Base-by-base conservation (phyloP, 805 yeast genomes). In the Nakazawaea molendinolei region DNA sequence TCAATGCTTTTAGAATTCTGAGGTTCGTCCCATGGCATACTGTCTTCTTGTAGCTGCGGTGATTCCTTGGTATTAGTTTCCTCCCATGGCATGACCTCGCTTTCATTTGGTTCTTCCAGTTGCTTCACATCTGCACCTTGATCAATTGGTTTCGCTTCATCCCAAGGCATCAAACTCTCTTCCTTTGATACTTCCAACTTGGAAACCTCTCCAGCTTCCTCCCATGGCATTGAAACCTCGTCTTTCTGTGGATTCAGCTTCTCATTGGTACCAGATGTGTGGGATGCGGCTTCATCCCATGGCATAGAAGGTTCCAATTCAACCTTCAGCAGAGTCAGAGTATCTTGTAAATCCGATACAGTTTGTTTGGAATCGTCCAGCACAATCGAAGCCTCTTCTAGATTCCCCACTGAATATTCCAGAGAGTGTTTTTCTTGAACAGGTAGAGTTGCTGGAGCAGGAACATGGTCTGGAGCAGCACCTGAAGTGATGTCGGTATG, bases 11-110 rank as follows among this genome's bases (percentile, higher is more conserved):
- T 19, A 2, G 20, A 4, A n/a, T 17, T 8, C 23, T 8, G 9
- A 9, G 8, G 13, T 16, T 24, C 34, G 13, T 36, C 39, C 39
- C 39, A 36, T 13, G 39, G 39, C 39, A 36, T 36, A 14, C 6
- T 12, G 12, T n/a, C n/a, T n/a, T n/a, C n/a, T n/a, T n/a, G n/a
- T n/a, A n/a, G n/a, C n/a, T n/a, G n/a, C n/a, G n/a, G n/a, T n/a
- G n/a, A n/a, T n/a, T n/a, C n/a, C n/a, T n/a, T n/a, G n/a, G n/a
- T n/a, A n/a, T n/a, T n/a, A n/a, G 15, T 10, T 5, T 13, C 27
- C 12, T 31, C 34, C 5, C 10, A 21, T 10, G 26, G 18, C 16
- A 22, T 13, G 14, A 17, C 23, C 23, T 24, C 28, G 10, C 13
- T 8, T 6, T 24, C 28, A 8, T 24, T 12, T 8, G 10, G 13